Evolutionary conservation across 805 yeast genomes (phyloP).

Genomic region (Zygosaccharomyces rouxii): DNA sequence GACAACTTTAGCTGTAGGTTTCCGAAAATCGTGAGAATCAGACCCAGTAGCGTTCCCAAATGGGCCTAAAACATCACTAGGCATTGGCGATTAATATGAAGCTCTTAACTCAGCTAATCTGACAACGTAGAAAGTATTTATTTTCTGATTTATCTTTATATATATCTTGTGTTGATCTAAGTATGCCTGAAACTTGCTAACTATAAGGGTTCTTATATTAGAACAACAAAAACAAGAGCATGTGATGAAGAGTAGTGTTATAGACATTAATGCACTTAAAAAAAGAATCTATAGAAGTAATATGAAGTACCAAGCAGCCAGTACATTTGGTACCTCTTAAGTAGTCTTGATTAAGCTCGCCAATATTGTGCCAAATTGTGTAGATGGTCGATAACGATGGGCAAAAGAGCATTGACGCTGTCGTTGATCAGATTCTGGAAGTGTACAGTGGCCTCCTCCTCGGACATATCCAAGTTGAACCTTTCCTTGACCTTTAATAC

Average conservation of each 20-base stretch:
- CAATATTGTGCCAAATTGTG: slow-evolving; percentile 97
- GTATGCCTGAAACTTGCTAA: too few relatives aligned
- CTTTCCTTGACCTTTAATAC: slow-evolving; percentile 90
- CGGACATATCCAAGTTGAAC: slow-evolving; percentile 88
- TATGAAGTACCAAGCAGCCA: not conserved
- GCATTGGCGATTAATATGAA: not conserved
- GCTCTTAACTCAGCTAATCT: not conserved
- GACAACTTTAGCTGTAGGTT: slow-evolving; percentile 51
- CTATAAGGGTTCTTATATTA: not conserved
- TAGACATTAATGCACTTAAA: not conserved
- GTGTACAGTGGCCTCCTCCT: slow-evolving; percentile 92
- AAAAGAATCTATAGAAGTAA: not conserved
- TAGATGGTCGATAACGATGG: slow-evolving; percentile 90
- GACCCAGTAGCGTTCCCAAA: slow-evolving; percentile 1
- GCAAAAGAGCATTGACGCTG: slow-evolving; percentile 88
- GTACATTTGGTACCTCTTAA: not conserved
- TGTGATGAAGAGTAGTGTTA: not conserved
- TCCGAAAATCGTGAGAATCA: slow-evolving; percentile 31
- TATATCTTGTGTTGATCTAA: not conserved
- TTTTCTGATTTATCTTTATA: not conserved
- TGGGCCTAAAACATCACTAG: not conserved
- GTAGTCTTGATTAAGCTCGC: slow-evolving; percentile 56
- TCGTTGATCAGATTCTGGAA: slow-evolving; percentile 92
- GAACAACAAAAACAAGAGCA: not conserved
- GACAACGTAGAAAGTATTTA: not conserved